phyloP scores from a whole-genome alignment of 2,329 filamentous ascomycete species.

The Cadophora gregata region DNA sequence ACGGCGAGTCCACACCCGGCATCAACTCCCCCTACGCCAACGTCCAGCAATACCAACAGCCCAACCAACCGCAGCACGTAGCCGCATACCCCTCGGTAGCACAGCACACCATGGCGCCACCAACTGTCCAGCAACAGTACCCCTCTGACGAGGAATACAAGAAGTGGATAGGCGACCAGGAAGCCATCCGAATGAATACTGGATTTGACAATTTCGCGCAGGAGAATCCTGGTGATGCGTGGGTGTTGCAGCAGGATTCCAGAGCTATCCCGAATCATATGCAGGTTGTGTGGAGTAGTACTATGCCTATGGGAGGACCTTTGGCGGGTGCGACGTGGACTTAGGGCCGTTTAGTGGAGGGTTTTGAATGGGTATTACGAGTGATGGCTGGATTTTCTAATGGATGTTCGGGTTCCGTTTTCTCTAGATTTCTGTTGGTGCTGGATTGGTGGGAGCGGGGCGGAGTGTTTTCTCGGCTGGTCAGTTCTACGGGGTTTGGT shows the following conservation, averaged over 20 bases:
- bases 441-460: neutral
- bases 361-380: too few relatives aligned
- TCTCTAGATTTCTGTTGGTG: too few relatives aligned
- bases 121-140: constrained; percentile 18
- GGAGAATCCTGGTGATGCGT: constrained; percentile 8
- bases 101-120: constrained; percentile 30
- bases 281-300: constrained; percentile 14
- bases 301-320: neutral
- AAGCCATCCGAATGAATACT: constrained; percentile 31
- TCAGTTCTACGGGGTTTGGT: neutral
- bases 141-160: constrained; percentile 19
- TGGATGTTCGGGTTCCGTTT: too few relatives aligned
- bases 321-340: neutral
- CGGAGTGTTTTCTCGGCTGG: neutral
- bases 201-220: constrained; percentile 34
- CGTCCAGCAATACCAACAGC: constrained; percentile 28
- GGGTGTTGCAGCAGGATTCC: neutral
- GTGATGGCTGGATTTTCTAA: neutral
- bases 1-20: constrained; percentile 37
- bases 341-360: neutral
- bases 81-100: constrained; percentile 25
- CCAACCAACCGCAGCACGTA: constrained; percentile 20
- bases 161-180: constrained; percentile 30
- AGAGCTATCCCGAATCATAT: constrained; percentile 15
- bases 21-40: constrained; percentile 38